phyloP scores from a whole-genome alignment of 2,329 filamentous ascomycete genomes.

The Periconia sp. region DNA sequence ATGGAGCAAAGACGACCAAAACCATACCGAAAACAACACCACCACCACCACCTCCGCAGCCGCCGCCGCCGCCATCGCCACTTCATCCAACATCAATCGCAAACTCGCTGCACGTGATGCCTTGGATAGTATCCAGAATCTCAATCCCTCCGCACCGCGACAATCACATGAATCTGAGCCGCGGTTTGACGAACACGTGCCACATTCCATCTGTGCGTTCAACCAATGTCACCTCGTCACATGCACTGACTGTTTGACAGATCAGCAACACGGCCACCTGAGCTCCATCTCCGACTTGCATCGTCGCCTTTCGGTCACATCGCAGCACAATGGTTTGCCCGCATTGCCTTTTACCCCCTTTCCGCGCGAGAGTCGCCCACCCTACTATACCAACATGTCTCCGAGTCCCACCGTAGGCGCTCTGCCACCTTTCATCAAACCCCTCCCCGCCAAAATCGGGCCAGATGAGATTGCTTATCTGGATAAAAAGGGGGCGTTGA shows the following conservation, averaged over 20 bases:
- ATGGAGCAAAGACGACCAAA: slow-evolving; percentile 47
- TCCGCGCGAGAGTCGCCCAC: slow-evolving; percentile 24
- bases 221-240: slow-evolving; percentile 4
- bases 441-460: slow-evolving; percentile 74
- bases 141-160: slow-evolving; percentile 31
- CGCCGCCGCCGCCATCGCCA: background rate
- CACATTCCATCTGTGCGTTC: slow-evolving; percentile 64
- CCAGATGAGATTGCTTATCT: slow-evolving; percentile 83
- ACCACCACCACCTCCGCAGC: slow-evolving; percentile 1
- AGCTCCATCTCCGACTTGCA: slow-evolving; percentile 43
- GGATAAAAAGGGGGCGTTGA: slow-evolving; percentile 79
- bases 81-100: slow-evolving; percentile 30
- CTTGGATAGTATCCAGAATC: slow-evolving; percentile 35
- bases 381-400: slow-evolving; percentile 52
- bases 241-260: slow-evolving; percentile 36
- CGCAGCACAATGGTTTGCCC: slow-evolving; percentile 36
- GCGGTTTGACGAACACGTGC: slow-evolving; percentile 60
- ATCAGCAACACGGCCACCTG: slow-evolving; percentile 52
- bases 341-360: slow-evolving; percentile 42
- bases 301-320: slow-evolving; percentile 47
- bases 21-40: slow-evolving; percentile 19
- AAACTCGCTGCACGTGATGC: slow-evolving; percentile 44
- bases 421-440: slow-evolving; percentile 73
- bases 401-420: slow-evolving; percentile 48
- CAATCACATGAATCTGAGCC: slow-evolving; percentile 50